Conservation (phyloP, 129 eudicot species). For the Flaveria linearis region DNA sequence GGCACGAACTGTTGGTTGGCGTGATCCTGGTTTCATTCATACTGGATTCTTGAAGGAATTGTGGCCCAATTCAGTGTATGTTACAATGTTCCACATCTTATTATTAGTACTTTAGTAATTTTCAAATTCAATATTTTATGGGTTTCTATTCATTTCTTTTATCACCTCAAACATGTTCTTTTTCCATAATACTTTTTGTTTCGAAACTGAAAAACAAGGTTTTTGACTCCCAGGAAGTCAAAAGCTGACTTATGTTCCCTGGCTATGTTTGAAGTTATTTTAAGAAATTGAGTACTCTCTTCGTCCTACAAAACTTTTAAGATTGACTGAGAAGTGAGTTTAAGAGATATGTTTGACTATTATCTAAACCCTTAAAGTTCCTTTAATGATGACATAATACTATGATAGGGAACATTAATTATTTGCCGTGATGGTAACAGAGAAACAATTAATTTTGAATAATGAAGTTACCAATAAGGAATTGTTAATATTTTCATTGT, state of each 20-base stretch:
- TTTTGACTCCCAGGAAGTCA: neutral
- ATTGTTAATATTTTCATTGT: neutral
- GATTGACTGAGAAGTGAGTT: neutral
- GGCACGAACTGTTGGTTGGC: slow-evolving; percentile 85
- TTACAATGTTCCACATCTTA: slow-evolving; percentile 1
- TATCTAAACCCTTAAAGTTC: neutral
- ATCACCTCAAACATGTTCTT: neutral
- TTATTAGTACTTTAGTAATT: neutral
- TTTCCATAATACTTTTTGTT: neutral
- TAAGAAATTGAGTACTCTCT: slow-evolving; percentile 5
- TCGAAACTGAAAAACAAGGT: neutral
- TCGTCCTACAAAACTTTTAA: neutral
- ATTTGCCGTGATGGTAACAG: neutral
- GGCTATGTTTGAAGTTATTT: neutral
- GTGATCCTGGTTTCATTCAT: slow-evolving; percentile 83
- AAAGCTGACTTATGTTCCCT: neutral
- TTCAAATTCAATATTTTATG: neutral
- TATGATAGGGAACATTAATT: neutral
- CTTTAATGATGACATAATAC: neutral
- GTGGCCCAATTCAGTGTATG: slow-evolving; percentile 73
- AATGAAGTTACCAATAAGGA: slow-evolving; percentile 7
- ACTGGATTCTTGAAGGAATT: slow-evolving; percentile 64
- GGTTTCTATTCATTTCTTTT: neutral
- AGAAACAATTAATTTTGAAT: neutral
- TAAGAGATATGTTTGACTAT: neutral